Conservation (phyloP, 1,284 basidiomycete species). For the Moesziomyces sp. region DNA sequence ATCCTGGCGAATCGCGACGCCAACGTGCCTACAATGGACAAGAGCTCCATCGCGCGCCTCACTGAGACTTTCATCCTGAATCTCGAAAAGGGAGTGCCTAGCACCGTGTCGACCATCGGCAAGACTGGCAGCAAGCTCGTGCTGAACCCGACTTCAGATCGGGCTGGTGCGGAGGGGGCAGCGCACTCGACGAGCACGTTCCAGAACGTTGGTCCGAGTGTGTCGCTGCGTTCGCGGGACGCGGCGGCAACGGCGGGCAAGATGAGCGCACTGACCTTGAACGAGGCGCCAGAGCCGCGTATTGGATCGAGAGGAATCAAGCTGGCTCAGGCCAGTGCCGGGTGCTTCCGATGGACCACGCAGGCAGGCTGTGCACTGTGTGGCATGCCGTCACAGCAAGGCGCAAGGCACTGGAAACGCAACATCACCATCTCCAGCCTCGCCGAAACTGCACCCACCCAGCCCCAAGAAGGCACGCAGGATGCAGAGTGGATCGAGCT, state of each 20-base stretch:
- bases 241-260: background rate
- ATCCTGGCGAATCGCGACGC: constrained; percentile 7
- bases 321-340: constrained; percentile 45
- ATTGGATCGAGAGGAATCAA: constrained; percentile 50
- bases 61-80: constrained; percentile 59
- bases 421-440: constrained; percentile 50
- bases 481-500: constrained; percentile 17
- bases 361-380: constrained; percentile 56
- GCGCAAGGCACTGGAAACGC: constrained; percentile 57
- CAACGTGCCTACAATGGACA: constrained; percentile 39
- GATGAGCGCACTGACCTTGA: constrained; percentile 3
- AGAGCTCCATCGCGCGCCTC: constrained; percentile 54
- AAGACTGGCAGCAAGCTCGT: constrained; percentile 63
- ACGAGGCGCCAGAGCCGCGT: constrained; percentile 18
- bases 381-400: constrained; percentile 44
- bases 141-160: constrained; percentile 14
- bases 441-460: constrained; percentile 14
- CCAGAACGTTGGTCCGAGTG: constrained; percentile 37
- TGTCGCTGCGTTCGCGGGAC: constrained; percentile 11
- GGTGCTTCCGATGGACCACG: constrained; percentile 26
- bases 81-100: constrained; percentile 60
- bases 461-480: background rate
- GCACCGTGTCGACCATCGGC: constrained; percentile 60
- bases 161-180: background rate
- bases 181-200: constrained; percentile 19